Evolutionary conservation across 2,329 filamentous ascomycete species (phyloP).

Genomic region (Claviceps lovelessii): DNA sequence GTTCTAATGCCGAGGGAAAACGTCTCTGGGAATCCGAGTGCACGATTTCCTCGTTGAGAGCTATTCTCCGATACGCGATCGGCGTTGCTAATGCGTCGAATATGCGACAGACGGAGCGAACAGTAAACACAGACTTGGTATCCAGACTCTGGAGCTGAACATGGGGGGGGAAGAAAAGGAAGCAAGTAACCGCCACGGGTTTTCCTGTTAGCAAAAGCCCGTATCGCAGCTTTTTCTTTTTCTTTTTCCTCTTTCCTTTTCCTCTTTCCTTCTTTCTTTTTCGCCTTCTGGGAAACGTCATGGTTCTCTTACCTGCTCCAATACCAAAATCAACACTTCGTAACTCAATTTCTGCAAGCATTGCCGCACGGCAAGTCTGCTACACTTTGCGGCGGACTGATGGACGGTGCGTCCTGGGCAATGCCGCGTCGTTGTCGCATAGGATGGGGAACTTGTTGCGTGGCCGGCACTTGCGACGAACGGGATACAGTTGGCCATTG

Average conservation of each 20-base stretch:
- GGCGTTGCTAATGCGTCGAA: slow-evolving; percentile 27
- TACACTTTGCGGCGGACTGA: background rate
- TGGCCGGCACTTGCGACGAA: background rate
- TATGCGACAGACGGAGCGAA: slow-evolving; percentile 24
- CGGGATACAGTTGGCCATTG: background rate
- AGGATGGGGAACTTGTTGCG: background rate
- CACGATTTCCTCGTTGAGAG: slow-evolving; percentile 24
- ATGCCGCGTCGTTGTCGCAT: background rate
- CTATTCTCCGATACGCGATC: slow-evolving; percentile 25
- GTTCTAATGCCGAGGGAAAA: slow-evolving; percentile 19
- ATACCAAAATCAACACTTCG: slow-evolving; percentile 1
- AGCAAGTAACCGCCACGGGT: background rate
- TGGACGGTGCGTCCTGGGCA: background rate
- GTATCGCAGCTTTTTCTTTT: background rate
- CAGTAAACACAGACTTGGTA: slow-evolving; percentile 15
- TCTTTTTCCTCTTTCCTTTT: background rate
- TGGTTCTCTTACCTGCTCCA: slow-evolving; percentile 2
- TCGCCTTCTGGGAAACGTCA: no score
- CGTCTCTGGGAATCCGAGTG: slow-evolving; percentile 17
- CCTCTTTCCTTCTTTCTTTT: no score
- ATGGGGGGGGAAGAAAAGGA: no score
- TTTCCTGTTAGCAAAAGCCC: background rate
- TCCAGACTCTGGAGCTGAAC: background rate
- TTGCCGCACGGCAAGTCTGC: background rate
- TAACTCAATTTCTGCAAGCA: background rate